Base-by-base conservation (phyloP, 2,329 filamentous ascomycete species). In the Epichloe gansuensis region DNA sequence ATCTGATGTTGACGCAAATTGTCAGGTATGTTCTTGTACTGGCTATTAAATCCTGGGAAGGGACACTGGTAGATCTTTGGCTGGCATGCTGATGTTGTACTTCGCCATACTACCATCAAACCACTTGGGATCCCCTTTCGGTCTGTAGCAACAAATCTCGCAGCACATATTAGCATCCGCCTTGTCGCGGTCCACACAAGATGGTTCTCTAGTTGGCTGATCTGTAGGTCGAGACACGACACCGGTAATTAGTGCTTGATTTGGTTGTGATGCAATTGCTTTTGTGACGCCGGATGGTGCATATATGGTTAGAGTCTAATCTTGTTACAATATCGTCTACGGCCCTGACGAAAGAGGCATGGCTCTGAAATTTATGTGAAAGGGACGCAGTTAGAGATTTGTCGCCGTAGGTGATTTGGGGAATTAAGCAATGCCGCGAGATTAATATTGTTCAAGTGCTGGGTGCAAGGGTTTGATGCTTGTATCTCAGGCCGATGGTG, bases 71-170 rank as follows among this genome's bases (percentile, higher is more conserved):
- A 80, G 44, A 78, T 76, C 54, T 68, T 67, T 7, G 74, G 72
- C 64, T 64, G 48, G 73, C 72, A 62, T 80, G 77, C 61, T 77
- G 73, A 53, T 74, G 65, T 69, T 77, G 60, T 80, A 77, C 62
- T 79, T 80, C 47, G 75, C 71, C 76, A 80, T 77, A 60, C 74
- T 78, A 5, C 76, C 76, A 44, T 72, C 72, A 59, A 79, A 80
- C 77, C 77, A 80, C 53, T 73, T 70, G n/a, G 76, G 75, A 47
- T 77, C 70, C 4, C 77, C 77, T 55, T 74, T 76, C 1, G 77
- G 77, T 9, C 74, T 68, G 62, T 80, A 80, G 3, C 72, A 74
- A 54, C 77, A 80, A 17, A 76, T 64, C 23, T 74, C 70, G 58
- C 77, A 80, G 55, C 68, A 68, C 48, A 69, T 68, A 46, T 71